These are phyloP conservation scores for Cercospora citrullina DNA, from an alignment of 2,329 filamentous ascomycete species.

Conservation along the genomic window DNA sequence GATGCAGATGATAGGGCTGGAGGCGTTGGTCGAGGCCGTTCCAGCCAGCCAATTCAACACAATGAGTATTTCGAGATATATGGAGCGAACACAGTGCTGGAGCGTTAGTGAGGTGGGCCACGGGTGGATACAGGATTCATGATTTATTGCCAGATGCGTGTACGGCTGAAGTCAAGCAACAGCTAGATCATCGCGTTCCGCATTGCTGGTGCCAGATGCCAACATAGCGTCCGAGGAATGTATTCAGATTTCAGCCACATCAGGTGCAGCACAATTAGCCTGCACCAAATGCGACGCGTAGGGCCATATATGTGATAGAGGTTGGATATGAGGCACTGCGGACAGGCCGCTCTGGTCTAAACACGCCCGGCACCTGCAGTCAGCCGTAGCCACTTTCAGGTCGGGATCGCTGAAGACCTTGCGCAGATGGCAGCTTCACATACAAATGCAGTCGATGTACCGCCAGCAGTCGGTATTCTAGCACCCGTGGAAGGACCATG, in stretches of 20 bases:
- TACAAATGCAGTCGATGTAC: background rate
- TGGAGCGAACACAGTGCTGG: background rate
- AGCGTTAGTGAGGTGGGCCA: conserved; percentile 1
- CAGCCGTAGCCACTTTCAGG: background rate
- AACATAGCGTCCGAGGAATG: background rate
- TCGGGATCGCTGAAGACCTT: background rate
- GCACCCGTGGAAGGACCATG: background rate
- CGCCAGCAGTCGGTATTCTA: background rate
- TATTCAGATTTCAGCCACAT: background rate
- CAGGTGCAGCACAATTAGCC: background rate
- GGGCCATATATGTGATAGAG: background rate
- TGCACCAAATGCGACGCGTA: background rate
- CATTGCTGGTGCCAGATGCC: background rate
- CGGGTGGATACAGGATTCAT: background rate
- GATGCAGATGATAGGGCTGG: background rate
- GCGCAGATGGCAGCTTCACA: background rate
- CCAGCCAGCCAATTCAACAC: background rate
- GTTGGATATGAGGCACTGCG: background rate
- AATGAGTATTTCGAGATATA: background rate
- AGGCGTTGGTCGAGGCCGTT: conserved; percentile 1
- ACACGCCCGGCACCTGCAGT: background rate
- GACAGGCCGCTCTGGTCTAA: background rate
- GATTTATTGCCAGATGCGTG: conserved; percentile 3
- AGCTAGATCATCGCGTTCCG: background rate
- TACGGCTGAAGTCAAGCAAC: conserved; percentile 8